Percentiles rank a stretch among this genome's conserved stretches.
Conservation (phyloP, 306 rosid genomes). For the Dryas drummondii region DNA sequence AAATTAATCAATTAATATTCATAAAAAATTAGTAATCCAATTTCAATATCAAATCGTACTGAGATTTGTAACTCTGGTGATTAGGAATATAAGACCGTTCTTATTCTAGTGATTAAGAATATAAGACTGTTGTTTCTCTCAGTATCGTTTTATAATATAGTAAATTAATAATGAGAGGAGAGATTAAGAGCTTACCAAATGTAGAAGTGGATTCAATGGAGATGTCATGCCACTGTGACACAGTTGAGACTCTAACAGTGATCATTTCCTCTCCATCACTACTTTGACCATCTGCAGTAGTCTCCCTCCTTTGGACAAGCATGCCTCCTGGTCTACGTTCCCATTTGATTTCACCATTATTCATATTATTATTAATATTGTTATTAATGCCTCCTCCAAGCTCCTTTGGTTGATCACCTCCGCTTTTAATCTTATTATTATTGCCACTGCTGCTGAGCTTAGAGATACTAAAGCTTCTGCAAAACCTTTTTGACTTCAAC, state of each 20-base stretch:
- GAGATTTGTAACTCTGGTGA: too few relatives aligned
- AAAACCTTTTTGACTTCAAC: constrained; percentile 73
- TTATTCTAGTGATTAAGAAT: too few relatives aligned
- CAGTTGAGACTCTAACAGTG: constrained; percentile 78
- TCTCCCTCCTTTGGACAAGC: constrained; percentile 92
- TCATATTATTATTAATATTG: not conserved
- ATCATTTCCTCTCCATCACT: constrained; percentile 52
- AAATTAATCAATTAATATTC: not conserved
- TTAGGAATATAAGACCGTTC: too few relatives aligned
- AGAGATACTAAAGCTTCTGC: constrained; percentile 53
- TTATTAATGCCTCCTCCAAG: constrained; percentile 4
- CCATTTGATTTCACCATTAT: constrained; percentile 67
- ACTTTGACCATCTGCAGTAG: constrained; percentile 15
- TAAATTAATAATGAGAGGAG: not conserved
- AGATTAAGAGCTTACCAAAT: constrained; percentile 49
- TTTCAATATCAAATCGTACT: too few relatives aligned
- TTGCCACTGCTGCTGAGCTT: constrained; percentile 47
- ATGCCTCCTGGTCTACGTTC: constrained; percentile 96
- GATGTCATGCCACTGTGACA: constrained; percentile 72
- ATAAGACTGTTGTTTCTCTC: too few relatives aligned
- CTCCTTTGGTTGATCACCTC: constrained; percentile 22
- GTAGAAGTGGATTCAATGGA: constrained; percentile 77
- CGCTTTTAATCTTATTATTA: constrained; percentile 7
- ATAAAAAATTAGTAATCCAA: too few relatives aligned
- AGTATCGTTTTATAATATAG: too few relatives aligned